A percentile compares a stretch with the other conserved stretches of the same genome.
These are phyloP conservation scores for Geranium brycei DNA, from an alignment of 345 rosid species.

Conservation along the genomic window DNA sequence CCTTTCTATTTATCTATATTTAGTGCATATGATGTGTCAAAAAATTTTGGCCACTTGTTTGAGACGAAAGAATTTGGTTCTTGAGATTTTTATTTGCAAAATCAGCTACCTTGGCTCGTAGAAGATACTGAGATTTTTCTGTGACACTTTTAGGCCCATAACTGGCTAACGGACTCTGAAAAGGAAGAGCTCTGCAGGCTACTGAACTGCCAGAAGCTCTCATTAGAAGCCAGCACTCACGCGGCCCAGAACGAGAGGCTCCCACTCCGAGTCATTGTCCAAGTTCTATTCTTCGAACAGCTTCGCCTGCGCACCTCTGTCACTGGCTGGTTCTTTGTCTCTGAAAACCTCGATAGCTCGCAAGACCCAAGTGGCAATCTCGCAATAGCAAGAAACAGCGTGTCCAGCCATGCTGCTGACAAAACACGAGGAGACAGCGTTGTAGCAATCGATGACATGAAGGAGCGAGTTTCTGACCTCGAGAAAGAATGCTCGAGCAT, in stretches of 20 bases:
- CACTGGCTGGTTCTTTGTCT: constrained; percentile 57
- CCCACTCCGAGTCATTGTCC: constrained; percentile 74
- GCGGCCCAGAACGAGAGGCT: constrained; percentile 92
- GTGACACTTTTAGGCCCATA: constrained; percentile 58
- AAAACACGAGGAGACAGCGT: constrained; percentile 13
- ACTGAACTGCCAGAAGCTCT: constrained; percentile 84
- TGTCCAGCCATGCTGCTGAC: constrained; percentile 10
- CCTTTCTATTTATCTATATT: too few relatives aligned
- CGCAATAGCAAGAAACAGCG: constrained; percentile 28
- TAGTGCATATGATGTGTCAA: too few relatives aligned
- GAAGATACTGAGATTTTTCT: background rate
- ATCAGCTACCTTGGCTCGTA: background rate
- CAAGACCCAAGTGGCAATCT: constrained; percentile 29
- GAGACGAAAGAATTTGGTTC: too few relatives aligned
- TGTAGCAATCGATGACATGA: constrained; percentile 40
- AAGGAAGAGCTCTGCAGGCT: constrained; percentile 68
- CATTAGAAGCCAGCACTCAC: constrained; percentile 83
- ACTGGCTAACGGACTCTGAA: constrained; percentile 74
- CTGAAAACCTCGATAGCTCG: constrained; percentile 46
- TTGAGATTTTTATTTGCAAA: too few relatives aligned
- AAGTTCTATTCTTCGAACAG: constrained; percentile 87
- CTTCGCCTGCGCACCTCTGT: constrained; percentile 71
- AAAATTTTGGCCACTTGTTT: too few relatives aligned
- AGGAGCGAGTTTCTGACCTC: constrained; percentile 53
- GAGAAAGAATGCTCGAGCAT: constrained; percentile 65